Percentiles rank a stretch among this genome's conserved stretches.
phyloP scores from a whole-genome alignment of 2,329 filamentous ascomycete species.

The Colletotrichum noveboracense region DNA sequence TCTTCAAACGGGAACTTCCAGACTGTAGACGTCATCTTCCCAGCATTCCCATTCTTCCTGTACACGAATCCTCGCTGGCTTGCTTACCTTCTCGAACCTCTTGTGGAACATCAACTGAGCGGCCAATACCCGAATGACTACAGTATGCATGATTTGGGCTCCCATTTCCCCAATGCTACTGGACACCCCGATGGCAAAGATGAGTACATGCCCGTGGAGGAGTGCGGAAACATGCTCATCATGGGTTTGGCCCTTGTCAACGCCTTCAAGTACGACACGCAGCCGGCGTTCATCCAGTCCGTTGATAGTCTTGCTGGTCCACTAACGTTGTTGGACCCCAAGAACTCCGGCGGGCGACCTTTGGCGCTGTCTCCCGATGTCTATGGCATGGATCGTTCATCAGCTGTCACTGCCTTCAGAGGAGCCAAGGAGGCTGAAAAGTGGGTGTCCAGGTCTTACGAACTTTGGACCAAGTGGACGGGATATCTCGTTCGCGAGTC shows the following conservation, averaged over 20 bases:
- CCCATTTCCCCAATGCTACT: constrained; percentile 78
- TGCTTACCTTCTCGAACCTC: constrained; percentile 78
- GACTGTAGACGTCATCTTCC: constrained; percentile 88
- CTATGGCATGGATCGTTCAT: constrained; percentile 63
- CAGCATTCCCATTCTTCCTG: constrained; percentile 83
- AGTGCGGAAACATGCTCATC: constrained; percentile 78
- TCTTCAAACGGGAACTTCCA: constrained; percentile 86
- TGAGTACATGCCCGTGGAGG: constrained; percentile 78
- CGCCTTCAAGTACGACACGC: constrained; percentile 68
- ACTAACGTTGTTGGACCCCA: not conserved
- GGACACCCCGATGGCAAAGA: constrained; percentile 73
- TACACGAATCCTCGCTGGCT: constrained; percentile 86
- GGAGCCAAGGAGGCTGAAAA: constrained; percentile 43
- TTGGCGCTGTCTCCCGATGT: constrained; percentile 25
- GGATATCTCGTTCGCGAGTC: constrained; percentile 74
- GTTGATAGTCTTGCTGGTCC: constrained; percentile 34
- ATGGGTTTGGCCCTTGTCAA: constrained; percentile 82
- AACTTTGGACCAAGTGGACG: constrained; percentile 79
- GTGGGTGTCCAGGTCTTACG: constrained; percentile 61
- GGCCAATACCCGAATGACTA: constrained; percentile 86
- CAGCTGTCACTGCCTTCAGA: constrained; percentile 55
- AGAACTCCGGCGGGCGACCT: constrained; percentile 41
- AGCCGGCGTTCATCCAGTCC: constrained; percentile 65
- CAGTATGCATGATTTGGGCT: constrained; percentile 78
- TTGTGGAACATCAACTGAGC: constrained; percentile 82